These are phyloP conservation scores for Kwoniella botswanensis DNA, from an alignment of 768 basidiomycete genomes.

Conservation along the genomic window DNA sequence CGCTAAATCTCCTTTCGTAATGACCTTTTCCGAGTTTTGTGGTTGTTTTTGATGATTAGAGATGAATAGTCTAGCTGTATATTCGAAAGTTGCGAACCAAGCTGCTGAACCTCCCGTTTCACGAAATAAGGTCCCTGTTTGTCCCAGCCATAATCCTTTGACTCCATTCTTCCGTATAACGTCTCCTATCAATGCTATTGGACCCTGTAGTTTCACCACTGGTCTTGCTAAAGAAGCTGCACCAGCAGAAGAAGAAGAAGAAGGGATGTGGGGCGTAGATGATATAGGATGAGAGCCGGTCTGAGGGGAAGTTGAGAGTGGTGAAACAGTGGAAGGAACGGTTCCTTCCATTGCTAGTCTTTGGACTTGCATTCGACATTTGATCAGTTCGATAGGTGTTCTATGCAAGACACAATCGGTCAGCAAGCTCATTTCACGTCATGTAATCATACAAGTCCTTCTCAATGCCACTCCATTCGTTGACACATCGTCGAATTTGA, in stretches of 20 bases:
- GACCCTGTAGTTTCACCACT: conserved; percentile 66
- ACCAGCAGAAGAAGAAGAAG: conserved; percentile 33
- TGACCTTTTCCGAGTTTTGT: conserved; percentile 22
- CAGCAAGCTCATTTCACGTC: neutral
- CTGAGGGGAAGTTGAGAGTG: conserved; percentile 11
- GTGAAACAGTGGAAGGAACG: conserved; percentile 20
- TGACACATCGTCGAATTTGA: neutral
- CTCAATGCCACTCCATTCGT: too few species aligned
- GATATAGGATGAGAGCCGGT: conserved; percentile 29
- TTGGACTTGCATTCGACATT: conserved; percentile 98
- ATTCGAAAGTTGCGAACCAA: conserved; percentile 91
- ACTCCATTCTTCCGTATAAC: conserved; percentile 73
- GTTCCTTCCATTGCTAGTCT: conserved; percentile 66
- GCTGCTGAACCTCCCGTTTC: conserved; percentile 89
- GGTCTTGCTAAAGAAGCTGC: conserved; percentile 25
- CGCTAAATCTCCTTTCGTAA: conserved; percentile 63
- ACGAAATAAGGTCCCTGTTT: conserved; percentile 88
- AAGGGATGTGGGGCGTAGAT: conserved; percentile 25
- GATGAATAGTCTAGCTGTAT: conserved; percentile 69
- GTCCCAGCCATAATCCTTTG: conserved; percentile 93
- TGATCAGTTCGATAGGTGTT: conserved; percentile 91
- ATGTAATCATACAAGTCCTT: too few species aligned
- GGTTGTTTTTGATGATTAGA: conserved; percentile 60
- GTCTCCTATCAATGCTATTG: conserved; percentile 69
- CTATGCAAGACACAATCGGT: conserved; percentile 58